Percentiles rank a stretch among this genome's conserved stretches.
Conservation (phyloP, 163 green algal genomes). For the Chlorella variabilis region DNA sequence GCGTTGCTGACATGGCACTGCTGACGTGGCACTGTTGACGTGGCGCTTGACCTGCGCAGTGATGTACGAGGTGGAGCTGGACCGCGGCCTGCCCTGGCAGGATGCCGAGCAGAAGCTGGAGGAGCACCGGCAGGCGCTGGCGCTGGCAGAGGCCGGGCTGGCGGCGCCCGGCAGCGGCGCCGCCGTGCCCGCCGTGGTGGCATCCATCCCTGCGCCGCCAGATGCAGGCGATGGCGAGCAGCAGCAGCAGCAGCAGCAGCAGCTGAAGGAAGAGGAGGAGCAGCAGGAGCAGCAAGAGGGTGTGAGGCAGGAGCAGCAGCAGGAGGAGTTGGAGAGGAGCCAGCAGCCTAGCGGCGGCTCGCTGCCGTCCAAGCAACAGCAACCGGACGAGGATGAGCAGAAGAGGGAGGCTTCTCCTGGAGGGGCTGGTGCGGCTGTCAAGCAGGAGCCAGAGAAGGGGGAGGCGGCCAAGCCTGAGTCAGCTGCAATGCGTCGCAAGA, state of each 20-base stretch:
- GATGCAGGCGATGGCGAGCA: no score
- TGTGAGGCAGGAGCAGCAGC: background rate
- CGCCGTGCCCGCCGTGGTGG: background rate
- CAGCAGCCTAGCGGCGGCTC: background rate
- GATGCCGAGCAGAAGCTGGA: slow-evolving; percentile 41
- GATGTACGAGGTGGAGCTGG: slow-evolving; percentile 50
- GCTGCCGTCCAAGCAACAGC: slow-evolving; percentile 1
- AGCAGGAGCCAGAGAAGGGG: background rate
- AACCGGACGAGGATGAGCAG: background rate
- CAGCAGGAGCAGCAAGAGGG: background rate
- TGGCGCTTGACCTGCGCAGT: no score
- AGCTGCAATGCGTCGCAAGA: no score
- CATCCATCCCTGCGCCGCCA: slow-evolving; percentile 9
- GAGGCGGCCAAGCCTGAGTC: no score
- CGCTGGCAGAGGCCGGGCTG: slow-evolving; percentile 10
- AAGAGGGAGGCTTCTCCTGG: no score
- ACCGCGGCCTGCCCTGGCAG: slow-evolving; percentile 58
- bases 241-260: background rate
- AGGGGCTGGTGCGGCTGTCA: background rate
- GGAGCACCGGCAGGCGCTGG: slow-evolving; percentile 4
- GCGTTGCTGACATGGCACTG: no score
- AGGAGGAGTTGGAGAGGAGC: background rate
- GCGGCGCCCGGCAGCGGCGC: background rate
- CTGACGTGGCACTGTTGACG: no score
- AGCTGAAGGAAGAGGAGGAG: background rate